These are phyloP conservation scores for Herpetospermum pedunculosum DNA, from an alignment of 306 rosid genomes.

Conservation along the genomic window DNA sequence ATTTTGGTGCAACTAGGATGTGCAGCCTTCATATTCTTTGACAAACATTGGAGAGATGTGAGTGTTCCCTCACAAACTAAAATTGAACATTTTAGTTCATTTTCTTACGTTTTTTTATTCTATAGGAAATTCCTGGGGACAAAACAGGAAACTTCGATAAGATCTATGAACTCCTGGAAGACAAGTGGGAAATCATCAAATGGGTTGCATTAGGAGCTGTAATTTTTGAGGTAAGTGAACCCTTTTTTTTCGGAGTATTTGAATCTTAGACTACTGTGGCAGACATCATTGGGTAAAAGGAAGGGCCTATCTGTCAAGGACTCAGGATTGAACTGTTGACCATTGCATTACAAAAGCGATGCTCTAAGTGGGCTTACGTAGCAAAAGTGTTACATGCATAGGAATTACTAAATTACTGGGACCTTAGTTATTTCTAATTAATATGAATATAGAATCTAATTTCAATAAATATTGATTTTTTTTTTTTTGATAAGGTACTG, in stretches of 20 bases:
- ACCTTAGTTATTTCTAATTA: not conserved
- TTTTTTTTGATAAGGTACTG: too few species aligned
- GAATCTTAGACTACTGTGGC: not conserved
- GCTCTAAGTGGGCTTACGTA: not conserved
- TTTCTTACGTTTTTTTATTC: not conserved
- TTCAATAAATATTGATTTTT: too few species aligned
- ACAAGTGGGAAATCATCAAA: slow-evolving; percentile 54
- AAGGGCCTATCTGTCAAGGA: not conserved
- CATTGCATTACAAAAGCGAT: not conserved
- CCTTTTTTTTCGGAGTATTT: not conserved
- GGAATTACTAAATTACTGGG: not conserved
- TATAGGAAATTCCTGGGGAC: slow-evolving; percentile 69
- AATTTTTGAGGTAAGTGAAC: slow-evolving; percentile 57
- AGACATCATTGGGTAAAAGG: not conserved
- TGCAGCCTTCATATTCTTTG: slow-evolving; percentile 80
- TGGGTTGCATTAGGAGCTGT: slow-evolving; percentile 92
- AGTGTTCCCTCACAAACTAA: slow-evolving; percentile 28
- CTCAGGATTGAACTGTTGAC: not conserved
- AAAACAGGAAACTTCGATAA: slow-evolving; percentile 60
- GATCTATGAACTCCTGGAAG: slow-evolving; percentile 55
- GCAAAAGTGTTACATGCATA: not conserved
- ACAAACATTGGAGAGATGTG: slow-evolving; percentile 77
- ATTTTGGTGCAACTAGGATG: slow-evolving; percentile 72
- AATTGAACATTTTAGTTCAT: not conserved
- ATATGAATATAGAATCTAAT: too few species aligned